Conservation (phyloP, 2,329 filamentous ascomycete species). For the Trichoderma afroharzianum region DNA sequence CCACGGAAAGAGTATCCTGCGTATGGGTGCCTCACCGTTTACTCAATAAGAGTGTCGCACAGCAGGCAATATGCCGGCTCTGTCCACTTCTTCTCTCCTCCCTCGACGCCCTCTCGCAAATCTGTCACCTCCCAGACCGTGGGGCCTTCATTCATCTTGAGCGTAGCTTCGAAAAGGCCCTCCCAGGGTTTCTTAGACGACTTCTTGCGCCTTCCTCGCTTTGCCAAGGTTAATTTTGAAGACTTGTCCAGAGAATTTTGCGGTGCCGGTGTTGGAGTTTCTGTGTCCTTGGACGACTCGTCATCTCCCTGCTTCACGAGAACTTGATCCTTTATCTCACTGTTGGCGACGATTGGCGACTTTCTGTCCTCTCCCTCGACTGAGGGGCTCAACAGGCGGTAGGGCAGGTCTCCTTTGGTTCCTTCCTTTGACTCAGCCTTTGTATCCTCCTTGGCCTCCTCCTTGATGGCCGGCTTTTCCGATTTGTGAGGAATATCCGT, state of each 20-base stretch:
- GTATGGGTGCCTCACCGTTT: constrained; percentile 16
- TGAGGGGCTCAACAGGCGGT: not conserved
- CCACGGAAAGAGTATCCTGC: not conserved
- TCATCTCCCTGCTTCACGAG: constrained; percentile 36
- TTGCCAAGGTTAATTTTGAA: constrained; percentile 25
- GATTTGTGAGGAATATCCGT: constrained; percentile 45
- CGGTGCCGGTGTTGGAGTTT: constrained; percentile 32
- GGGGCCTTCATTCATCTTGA: constrained; percentile 46
- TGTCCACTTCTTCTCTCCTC: constrained; percentile 51
- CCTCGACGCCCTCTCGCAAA: constrained; percentile 44
- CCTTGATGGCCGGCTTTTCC: constrained; percentile 23
- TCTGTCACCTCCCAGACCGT: constrained; percentile 51
- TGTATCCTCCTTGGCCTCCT: constrained; percentile 5
- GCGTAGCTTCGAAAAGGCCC: constrained; percentile 48
- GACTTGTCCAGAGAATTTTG: constrained; percentile 24
- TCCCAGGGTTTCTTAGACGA: constrained; percentile 45
- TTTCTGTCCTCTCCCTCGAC: constrained; percentile 48
- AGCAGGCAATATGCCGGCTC: constrained; percentile 49
- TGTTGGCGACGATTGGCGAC: constrained; percentile 52
- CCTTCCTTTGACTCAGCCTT: constrained; percentile 4
- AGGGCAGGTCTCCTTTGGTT: not conserved
- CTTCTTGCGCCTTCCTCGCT: constrained; percentile 38
- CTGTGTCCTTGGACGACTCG: constrained; percentile 30
- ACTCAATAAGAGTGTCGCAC: constrained; percentile 47
- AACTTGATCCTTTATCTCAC: constrained; percentile 38